A percentile compares a stretch with the other conserved stretches of the same genome.
Evolutionary conservation across 2,329 filamentous ascomycete species (phyloP).

Genomic region (Metarhizium album): DNA sequence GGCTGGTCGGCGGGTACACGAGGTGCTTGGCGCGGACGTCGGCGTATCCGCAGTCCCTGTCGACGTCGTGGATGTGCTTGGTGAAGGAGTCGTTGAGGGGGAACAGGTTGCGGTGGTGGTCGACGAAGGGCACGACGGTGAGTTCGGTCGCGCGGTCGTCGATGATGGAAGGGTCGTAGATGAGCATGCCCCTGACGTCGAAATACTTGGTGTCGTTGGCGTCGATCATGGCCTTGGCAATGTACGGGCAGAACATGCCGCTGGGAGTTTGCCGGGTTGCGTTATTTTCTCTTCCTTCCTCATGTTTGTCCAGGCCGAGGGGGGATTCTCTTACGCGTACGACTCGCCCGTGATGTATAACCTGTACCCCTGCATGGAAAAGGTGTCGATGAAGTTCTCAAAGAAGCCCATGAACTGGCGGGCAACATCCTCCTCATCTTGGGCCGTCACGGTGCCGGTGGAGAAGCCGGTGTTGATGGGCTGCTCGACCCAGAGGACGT

Average conservation of each 20-base stretch:
- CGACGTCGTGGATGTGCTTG: conserved; percentile 19
- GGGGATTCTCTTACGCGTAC: conserved; percentile 33
- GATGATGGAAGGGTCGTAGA: conserved; percentile 58
- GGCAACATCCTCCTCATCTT: conserved; percentile 55
- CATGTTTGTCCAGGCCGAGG: too few relatives aligned
- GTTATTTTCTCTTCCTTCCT: too few relatives aligned
- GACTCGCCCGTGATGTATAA: conserved; percentile 64
- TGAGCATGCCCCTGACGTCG: conserved; percentile 53
- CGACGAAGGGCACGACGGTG: conserved; percentile 44
- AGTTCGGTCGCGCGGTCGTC: conserved; percentile 33
- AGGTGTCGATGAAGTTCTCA: conserved; percentile 65
- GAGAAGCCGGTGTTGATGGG: conserved; percentile 59
- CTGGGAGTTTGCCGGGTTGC: conserved; percentile 2
- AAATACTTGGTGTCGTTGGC: conserved; percentile 52
- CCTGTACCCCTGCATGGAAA: conserved; percentile 53
- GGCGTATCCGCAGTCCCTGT: conserved; percentile 46
- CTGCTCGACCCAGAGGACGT: conserved; percentile 63
- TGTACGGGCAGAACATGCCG: conserved; percentile 56
- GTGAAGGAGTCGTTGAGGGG: conserved; percentile 29
- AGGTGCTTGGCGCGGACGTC: conserved; percentile 47
- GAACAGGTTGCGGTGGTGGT: conserved; percentile 51
- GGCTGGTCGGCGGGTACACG: conserved; percentile 53
- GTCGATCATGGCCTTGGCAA: conserved; percentile 59
- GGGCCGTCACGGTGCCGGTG: conserved; percentile 52
- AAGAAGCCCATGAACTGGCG: conserved; percentile 66